Evolutionary conservation across 192 early-diverging fungal species (phyloP).

Genomic region (Backusella australiensis): DNA sequence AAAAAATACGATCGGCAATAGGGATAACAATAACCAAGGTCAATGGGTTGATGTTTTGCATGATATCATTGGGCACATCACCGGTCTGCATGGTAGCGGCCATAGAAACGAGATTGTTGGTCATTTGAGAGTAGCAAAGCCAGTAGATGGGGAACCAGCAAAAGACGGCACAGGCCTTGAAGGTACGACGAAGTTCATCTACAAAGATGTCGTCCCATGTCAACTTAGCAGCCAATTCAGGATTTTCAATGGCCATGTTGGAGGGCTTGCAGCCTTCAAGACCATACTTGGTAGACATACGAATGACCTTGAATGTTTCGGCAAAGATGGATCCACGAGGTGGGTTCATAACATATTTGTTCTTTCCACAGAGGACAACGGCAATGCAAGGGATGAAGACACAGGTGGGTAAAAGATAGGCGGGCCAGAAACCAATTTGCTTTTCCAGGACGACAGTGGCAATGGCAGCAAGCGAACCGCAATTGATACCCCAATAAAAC

Average conservation of each 20-base stretch:
- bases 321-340: conserved; percentile 57
- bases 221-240: conserved; percentile 14
- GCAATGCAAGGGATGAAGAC: conserved; percentile 52
- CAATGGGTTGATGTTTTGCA: conserved; percentile 62
- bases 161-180: conserved; percentile 67
- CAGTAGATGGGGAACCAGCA: conserved; percentile 72
- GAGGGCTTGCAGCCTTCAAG: conserved; percentile 62
- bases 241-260: conserved; percentile 26
- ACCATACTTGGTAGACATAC: conserved; percentile 35
- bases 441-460: conserved; percentile 51
- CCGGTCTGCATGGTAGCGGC: conserved; percentile 29
- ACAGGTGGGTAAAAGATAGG: conserved; percentile 51
- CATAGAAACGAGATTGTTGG: conserved; percentile 57
- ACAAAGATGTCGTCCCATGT: conserved; percentile 71
- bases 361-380: conserved; percentile 45
- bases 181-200: conserved; percentile 54
- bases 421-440: conserved; percentile 51
- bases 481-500: conserved; percentile 77
- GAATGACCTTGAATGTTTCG: conserved; percentile 43
- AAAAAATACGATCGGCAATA: conserved; percentile 57
- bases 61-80: conserved; percentile 58
- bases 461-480: conserved; percentile 59
- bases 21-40: conserved; percentile 66
- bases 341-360: conserved; percentile 45
- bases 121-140: conserved; percentile 68